These are phyloP conservation scores for Boechera divaricarpa DNA, from an alignment of 345 rosid genomes.

Conservation along the genomic window DNA sequence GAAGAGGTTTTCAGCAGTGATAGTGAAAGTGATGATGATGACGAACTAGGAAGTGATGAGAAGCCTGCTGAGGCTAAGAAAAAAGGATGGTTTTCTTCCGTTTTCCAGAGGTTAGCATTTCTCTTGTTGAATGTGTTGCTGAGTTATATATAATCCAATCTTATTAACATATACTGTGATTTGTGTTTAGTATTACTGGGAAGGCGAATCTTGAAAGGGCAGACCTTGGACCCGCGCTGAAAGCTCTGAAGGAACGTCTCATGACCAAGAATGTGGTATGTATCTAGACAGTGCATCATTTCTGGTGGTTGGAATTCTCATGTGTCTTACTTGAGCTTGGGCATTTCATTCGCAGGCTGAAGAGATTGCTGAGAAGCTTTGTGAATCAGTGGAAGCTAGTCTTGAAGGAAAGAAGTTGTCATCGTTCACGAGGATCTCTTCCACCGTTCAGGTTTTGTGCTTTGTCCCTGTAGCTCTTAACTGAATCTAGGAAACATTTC, in stretches of 20 bases:
- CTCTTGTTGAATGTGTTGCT: conserved; percentile 15
- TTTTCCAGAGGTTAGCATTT: conserved; percentile 84
- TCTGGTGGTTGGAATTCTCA: conserved; percentile 3
- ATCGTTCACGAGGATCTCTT: conserved; percentile 96
- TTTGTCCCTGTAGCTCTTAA: conserved; percentile 17
- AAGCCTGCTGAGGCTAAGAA: conserved; percentile 77
- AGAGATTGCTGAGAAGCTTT: conserved; percentile 97
- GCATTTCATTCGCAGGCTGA: conserved; percentile 65
- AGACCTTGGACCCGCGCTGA: conserved; percentile 92
- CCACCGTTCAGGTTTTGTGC: conserved; percentile 84
- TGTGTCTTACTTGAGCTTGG: conserved; percentile 4
- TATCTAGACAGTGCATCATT: conserved; percentile 4
- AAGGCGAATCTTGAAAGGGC: conserved; percentile 93
- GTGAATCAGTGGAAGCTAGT: conserved; percentile 96
- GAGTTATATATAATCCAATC: background rate
- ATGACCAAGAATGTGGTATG: conserved; percentile 99
- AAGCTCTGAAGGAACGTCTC: conserved; percentile 94
- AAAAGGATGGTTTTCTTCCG: conserved; percentile 95
- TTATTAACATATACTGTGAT: conserved; percentile 25
- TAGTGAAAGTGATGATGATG: conserved; percentile 80
- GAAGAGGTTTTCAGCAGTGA: conserved; percentile 92
- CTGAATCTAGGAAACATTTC: conserved; percentile 1
- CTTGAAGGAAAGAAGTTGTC: conserved; percentile 97
- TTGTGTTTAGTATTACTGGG: conserved; percentile 82
- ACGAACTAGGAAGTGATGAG: conserved; percentile 63